Evolutionary conservation across 768 basidiomycete genomes (phyloP).

Genomic region (Phlebiopsis flavidoalba): DNA sequence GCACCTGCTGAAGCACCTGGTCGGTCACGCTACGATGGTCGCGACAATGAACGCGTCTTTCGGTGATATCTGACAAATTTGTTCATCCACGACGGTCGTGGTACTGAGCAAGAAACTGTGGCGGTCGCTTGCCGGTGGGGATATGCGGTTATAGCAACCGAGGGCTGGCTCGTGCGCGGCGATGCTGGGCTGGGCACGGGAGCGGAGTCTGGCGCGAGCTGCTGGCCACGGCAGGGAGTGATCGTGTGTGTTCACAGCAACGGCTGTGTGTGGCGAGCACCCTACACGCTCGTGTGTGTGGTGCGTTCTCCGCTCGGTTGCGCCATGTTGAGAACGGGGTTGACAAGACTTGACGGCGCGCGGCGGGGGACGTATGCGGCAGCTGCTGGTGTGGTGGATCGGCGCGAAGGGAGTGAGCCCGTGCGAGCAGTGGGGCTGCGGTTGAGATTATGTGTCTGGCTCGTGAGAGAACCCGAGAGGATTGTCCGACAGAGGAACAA

Average conservation of each 20-base stretch:
- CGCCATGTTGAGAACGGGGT: constrained; percentile 17
- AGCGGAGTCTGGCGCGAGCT: constrained; percentile 22
- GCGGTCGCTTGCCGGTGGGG: constrained; percentile 47
- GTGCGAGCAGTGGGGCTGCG: constrained; percentile 30
- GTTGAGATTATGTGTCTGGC: constrained; percentile 37
- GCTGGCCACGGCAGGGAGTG: constrained; percentile 26
- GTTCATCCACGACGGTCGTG: constrained; percentile 44
- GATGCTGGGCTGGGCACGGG: constrained; percentile 25
- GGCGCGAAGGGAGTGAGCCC: constrained; percentile 29
- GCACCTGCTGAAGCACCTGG: constrained; percentile 40
- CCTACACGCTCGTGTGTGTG: constrained; percentile 34
- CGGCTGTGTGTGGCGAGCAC: constrained; percentile 40
- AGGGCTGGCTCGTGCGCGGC: constrained; percentile 53
- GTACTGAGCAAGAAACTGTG: constrained; percentile 53
- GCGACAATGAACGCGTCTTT: constrained; percentile 61
- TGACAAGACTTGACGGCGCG: constrained; percentile 28
- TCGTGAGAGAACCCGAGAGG: constrained; percentile 34
- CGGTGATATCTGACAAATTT: constrained; percentile 66
- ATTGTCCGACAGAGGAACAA: constrained; percentile 53
- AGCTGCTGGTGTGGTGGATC: constrained; percentile 30
- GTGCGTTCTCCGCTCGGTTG: constrained; percentile 18
- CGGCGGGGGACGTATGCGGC: constrained; percentile 28
- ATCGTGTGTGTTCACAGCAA: constrained; percentile 26
- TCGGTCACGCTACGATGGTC: constrained; percentile 75
- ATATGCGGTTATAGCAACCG: too few relatives aligned